Evolutionary conservation across 139 green algal species (phyloP).

Genomic region (Chlamydomonas schloesseri): DNA sequence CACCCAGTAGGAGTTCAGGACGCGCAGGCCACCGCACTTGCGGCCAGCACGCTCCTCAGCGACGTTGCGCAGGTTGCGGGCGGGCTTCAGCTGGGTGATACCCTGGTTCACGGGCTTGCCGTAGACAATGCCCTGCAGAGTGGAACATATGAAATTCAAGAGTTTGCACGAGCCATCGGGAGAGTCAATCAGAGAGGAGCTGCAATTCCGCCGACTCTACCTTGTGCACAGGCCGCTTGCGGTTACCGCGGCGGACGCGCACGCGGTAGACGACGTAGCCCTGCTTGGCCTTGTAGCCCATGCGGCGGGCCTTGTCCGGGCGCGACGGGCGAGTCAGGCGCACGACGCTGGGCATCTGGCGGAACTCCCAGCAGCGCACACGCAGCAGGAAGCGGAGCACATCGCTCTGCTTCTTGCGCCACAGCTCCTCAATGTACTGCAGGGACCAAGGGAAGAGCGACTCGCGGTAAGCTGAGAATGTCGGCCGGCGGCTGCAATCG

Average conservation of each 20-base stretch:
- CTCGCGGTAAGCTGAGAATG: neutral
- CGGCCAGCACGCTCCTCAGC: constrained; percentile 98
- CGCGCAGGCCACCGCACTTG: constrained; percentile 92
- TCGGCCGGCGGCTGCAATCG: too few relatives aligned
- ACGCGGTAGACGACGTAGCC: constrained; percentile 97
- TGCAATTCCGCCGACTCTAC: constrained; percentile 49
- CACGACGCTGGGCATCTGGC: constrained; percentile 93
- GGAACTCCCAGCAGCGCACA: constrained; percentile 99
- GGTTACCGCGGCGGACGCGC: constrained; percentile 94
- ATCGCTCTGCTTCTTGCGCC: constrained; percentile 99
- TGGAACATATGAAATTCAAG: neutral
- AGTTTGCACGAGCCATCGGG: neutral
- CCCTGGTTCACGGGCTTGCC: constrained; percentile 98
- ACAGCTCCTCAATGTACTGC: constrained; percentile 99
- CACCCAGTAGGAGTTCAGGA: constrained; percentile 99
- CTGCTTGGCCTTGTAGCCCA: constrained; percentile 99
- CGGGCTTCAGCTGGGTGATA: constrained; percentile 97
- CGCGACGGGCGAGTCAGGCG: constrained; percentile 90
- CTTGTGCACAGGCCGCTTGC: constrained; percentile 97
- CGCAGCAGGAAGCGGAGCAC: constrained; percentile 98
- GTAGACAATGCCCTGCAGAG: constrained; percentile 93
- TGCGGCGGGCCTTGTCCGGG: constrained; percentile 96
- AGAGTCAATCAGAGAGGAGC: too few relatives aligned
- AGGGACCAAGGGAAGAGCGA: neutral
- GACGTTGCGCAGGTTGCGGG: constrained; percentile 91